Percentiles rank a stretch among this genome's conserved stretches.
Conservation (phyloP, 768 basidiomycete species). For the Boletus rufocinnamomeus region DNA sequence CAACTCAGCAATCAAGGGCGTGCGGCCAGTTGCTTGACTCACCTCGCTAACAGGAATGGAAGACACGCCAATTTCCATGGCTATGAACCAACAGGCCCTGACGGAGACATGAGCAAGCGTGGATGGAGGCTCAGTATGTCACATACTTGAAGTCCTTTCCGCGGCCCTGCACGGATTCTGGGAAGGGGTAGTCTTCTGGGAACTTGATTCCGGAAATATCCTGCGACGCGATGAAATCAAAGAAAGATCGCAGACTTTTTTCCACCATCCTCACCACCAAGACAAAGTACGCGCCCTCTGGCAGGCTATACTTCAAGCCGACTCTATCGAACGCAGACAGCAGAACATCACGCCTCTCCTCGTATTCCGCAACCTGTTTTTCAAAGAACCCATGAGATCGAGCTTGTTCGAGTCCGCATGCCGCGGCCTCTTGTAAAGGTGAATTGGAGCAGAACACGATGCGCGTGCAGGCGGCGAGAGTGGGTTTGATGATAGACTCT, state of each 20-base stretch:
- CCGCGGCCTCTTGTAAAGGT: conserved; percentile 92
- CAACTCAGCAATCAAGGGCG: conserved; percentile 5
- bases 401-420: conserved; percentile 84
- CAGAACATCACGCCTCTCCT: conserved; percentile 75
- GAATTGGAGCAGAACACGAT: conserved; percentile 97
- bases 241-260: not conserved
- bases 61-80: conserved; percentile 86
- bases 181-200: conserved; percentile 85
- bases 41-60: conserved; percentile 96
- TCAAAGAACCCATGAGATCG: conserved; percentile 73
- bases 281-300: conserved; percentile 91
- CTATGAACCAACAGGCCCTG: conserved; percentile 96
- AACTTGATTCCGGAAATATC: conserved; percentile 78
- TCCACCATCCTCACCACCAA: conserved; percentile 59
- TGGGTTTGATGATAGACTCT: conserved; percentile 75
- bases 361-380: conserved; percentile 73
- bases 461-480: conserved; percentile 87
- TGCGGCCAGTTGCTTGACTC: conserved; percentile 23
- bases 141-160: conserved; percentile 84
- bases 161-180: conserved; percentile 68
- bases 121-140: not conserved
- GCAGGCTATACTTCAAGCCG: conserved; percentile 83
- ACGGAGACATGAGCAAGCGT: conserved; percentile 14
- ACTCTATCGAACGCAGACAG: conserved; percentile 77
- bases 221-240: conserved; percentile 38